A percentile compares a stretch with the other conserved stretches of the same genome.
These are phyloP conservation scores for Candida tibetensis DNA, from an alignment of 805 yeast genomes.

Conservation along the genomic window DNA sequence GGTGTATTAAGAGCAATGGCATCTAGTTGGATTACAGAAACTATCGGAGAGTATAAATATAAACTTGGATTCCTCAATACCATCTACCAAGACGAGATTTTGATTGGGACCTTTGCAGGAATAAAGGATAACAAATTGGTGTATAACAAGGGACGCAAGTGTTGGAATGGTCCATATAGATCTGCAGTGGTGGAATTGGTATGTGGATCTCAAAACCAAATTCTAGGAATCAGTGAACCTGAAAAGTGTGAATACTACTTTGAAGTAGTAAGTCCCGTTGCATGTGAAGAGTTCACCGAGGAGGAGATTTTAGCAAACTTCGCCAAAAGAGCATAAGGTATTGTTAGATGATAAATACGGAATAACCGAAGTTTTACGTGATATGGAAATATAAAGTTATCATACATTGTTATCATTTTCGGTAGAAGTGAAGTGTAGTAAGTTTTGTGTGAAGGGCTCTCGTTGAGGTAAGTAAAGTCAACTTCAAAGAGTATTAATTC, in stretches of 20 bases:
- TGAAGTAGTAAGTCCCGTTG: constrained; percentile 45
- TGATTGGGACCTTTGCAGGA: constrained; percentile 47
- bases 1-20: constrained; percentile 62
- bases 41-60: constrained; percentile 71
- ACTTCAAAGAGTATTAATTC: too few relatives aligned
- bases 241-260: constrained; percentile 81
- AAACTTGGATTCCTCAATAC: constrained; percentile 56
- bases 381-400: too few relatives aligned
- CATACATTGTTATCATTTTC: too few relatives aligned
- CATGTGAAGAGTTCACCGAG: constrained; percentile 35
- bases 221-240: constrained; percentile 77
- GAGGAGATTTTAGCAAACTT: constrained; percentile 25
- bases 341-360: background rate
- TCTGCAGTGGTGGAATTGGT: constrained; percentile 59
- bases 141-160: constrained; percentile 66
- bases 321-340: background rate
- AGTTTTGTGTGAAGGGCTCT: too few relatives aligned
- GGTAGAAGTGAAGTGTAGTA: too few relatives aligned
- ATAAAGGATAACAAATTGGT: constrained; percentile 30
- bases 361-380: too few relatives aligned
- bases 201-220: constrained; percentile 60
- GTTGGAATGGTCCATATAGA: constrained; percentile 95
- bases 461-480: too few relatives aligned
- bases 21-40: constrained; percentile 44
- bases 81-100: constrained; percentile 52